Evolutionary conservation across 345 rosid species (phyloP).

Genomic region (Mangifera indica): DNA sequence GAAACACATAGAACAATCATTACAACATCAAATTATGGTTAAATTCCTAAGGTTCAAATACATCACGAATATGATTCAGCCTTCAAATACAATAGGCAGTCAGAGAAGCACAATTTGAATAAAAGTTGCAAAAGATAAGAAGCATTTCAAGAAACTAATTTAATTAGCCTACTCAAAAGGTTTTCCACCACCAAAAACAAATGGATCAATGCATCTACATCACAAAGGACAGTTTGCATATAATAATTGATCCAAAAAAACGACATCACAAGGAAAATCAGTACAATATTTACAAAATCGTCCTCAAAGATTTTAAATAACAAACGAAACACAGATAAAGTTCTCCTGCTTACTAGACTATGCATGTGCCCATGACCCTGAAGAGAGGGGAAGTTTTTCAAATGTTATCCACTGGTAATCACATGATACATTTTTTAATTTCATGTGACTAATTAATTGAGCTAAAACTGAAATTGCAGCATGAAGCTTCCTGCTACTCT

Average conservation of each 20-base stretch:
- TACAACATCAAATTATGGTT: background rate
- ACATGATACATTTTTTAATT: background rate
- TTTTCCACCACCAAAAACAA: background rate
- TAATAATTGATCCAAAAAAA: background rate
- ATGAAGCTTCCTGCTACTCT: background rate
- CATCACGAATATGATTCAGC: background rate
- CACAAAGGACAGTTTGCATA: slow-evolving; percentile 4
- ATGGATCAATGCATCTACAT: background rate
- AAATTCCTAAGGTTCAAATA: background rate
- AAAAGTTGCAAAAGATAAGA: background rate
- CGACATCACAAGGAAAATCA: background rate
- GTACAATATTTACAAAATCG: background rate
- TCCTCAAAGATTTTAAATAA: background rate
- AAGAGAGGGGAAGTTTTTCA: background rate
- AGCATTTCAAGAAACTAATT: background rate
- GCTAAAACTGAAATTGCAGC: background rate
- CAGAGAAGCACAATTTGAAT: background rate
- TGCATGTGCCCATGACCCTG: background rate
- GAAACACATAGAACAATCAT: background rate
- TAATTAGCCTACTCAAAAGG: background rate
- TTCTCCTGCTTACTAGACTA: background rate
- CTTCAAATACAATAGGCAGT: background rate
- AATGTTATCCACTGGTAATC: background rate
- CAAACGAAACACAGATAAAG: background rate
- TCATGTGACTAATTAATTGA: background rate